A percentile compares a stretch with the other conserved stretches of the same genome.
These are phyloP conservation scores for Choiromyces venosus DNA, from an alignment of 495 filamentous ascomycete genomes.

Conservation along the genomic window DNA sequence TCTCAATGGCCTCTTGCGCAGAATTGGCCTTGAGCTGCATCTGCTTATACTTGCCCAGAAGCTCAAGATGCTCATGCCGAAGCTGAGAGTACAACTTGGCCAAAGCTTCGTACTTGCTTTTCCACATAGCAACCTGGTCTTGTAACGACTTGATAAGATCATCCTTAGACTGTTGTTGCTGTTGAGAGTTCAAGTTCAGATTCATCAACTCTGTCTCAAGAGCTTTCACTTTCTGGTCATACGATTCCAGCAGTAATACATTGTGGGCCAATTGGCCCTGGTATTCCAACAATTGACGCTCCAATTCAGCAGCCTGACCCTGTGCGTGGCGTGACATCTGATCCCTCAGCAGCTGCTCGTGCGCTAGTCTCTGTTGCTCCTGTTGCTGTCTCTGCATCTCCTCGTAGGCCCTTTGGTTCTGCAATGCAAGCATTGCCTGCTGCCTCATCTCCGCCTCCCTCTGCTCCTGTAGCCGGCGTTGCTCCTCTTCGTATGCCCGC, in stretches of 20 bases:
- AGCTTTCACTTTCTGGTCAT: slow-evolving; percentile 81
- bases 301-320: slow-evolving; percentile 85
- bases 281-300: slow-evolving; percentile 89
- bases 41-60: slow-evolving; percentile 89
- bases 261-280: slow-evolving; percentile 94
- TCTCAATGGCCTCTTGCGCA: slow-evolving; percentile 93
- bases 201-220: slow-evolving; percentile 81
- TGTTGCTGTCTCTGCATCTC: slow-evolving; percentile 83
- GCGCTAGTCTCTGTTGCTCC: slow-evolving; percentile 83
- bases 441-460: slow-evolving; percentile 64
- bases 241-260: slow-evolving; percentile 93
- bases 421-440: slow-evolving; percentile 58
- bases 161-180: slow-evolving; percentile 83
- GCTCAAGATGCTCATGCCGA: slow-evolving; percentile 87
- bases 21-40: slow-evolving; percentile 94
- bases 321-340: slow-evolving; percentile 89
- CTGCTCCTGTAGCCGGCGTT: slow-evolving; percentile 76
- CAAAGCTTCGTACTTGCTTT: slow-evolving; percentile 90
- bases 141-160: slow-evolving; percentile 89
- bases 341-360: slow-evolving; percentile 79
- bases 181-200: slow-evolving; percentile 72
- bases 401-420: slow-evolving; percentile 87
- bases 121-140: slow-evolving; percentile 69
- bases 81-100: slow-evolving; percentile 96
- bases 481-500: slow-evolving; percentile 88